Evolutionary conservation across 345 rosid genomes (phyloP).

Genomic region (Gynandropsis gynandra): DNA sequence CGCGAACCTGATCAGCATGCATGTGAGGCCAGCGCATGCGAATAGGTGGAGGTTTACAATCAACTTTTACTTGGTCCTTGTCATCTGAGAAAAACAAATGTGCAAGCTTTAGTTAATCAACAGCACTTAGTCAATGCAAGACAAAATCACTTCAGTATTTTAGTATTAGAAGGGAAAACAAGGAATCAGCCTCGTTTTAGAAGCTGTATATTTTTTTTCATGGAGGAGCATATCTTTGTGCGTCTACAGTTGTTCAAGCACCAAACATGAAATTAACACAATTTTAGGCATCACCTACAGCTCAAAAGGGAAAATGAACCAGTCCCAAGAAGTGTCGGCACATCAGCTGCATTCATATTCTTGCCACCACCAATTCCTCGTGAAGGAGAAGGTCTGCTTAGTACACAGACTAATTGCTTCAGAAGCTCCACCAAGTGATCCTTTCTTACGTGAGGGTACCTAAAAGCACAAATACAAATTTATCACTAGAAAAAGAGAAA

Average conservation of each 20-base stretch:
- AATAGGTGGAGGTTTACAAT: slow-evolving; percentile 44
- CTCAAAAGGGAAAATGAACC: slow-evolving; percentile 88
- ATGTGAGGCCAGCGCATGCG: slow-evolving; percentile 96
- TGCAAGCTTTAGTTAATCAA: slow-evolving; percentile 9
- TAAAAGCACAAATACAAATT: slow-evolving; percentile 29
- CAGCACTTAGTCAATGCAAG: slow-evolving; percentile 3
- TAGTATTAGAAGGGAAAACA: not conserved
- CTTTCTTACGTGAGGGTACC: slow-evolving; percentile 79
- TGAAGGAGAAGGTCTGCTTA: slow-evolving; percentile 46
- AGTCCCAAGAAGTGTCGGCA: slow-evolving; percentile 82
- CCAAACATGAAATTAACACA: slow-evolving; percentile 8
- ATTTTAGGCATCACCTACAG: slow-evolving; percentile 44
- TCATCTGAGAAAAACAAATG: slow-evolving; percentile 42
- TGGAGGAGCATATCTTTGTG: not conserved
- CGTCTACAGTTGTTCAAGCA: not conserved
- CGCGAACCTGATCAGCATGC: slow-evolving; percentile 86
- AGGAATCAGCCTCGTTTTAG: not conserved
- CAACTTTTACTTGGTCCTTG: slow-evolving; percentile 26
- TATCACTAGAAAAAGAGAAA: slow-evolving; percentile 12
- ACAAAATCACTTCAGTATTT: not conserved
- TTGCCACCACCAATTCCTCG: slow-evolving; percentile 40
- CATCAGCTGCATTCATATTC: slow-evolving; percentile 68
- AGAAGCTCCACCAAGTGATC: slow-evolving; percentile 94
- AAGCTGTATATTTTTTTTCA: not conserved
- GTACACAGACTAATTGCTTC: slow-evolving; percentile 57